phyloP scores from a whole-genome alignment of 2,329 filamentous ascomycete genomes.

The Colletotrichum sp. region DNA sequence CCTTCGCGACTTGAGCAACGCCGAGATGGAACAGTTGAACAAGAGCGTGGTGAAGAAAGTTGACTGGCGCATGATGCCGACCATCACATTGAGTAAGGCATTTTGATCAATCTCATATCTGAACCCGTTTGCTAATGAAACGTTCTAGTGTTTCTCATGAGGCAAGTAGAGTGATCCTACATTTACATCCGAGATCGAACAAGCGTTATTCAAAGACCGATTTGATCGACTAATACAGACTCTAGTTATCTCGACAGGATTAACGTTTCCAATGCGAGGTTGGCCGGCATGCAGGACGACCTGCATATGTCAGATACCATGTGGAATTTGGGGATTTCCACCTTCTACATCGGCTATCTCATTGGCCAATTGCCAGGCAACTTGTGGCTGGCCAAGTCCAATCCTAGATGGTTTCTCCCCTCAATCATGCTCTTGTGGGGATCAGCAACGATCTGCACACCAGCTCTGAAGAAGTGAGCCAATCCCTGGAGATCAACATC shows the following conservation, averaged over 20 bases:
- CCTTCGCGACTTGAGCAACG: slow-evolving; percentile 24
- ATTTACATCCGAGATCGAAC: background rate
- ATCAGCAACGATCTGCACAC: slow-evolving; percentile 45
- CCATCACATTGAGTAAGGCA: slow-evolving; percentile 24
- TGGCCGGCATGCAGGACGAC: slow-evolving; percentile 37
- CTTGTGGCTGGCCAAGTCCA: slow-evolving; percentile 43
- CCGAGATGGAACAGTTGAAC: slow-evolving; percentile 29
- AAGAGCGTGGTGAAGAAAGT: slow-evolving; percentile 32
- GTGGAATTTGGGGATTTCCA: slow-evolving; percentile 43
- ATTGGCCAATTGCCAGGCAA: slow-evolving; percentile 49
- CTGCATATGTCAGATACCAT: slow-evolving; percentile 36
- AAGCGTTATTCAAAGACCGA: accelerated
- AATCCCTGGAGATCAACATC: background rate
- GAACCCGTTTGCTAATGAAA: no score
- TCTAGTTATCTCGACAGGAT: slow-evolving; percentile 54
- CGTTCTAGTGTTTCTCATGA: slow-evolving; percentile 28
- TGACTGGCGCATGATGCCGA: slow-evolving; percentile 35
- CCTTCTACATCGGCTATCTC: slow-evolving; percentile 50
- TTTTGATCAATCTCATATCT: background rate
- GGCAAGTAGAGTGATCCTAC: background rate
- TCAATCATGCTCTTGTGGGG: slow-evolving; percentile 45
- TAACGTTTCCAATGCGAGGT: slow-evolving; percentile 49
- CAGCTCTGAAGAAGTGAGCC: slow-evolving; percentile 36
- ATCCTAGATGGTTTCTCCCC: slow-evolving; percentile 39
- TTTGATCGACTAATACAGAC: background rate